Evolutionary conservation across 441 rosid species (phyloP), one percentile per base, ranked within the genome.

Genomic region (Melastoma candidum): DNA sequence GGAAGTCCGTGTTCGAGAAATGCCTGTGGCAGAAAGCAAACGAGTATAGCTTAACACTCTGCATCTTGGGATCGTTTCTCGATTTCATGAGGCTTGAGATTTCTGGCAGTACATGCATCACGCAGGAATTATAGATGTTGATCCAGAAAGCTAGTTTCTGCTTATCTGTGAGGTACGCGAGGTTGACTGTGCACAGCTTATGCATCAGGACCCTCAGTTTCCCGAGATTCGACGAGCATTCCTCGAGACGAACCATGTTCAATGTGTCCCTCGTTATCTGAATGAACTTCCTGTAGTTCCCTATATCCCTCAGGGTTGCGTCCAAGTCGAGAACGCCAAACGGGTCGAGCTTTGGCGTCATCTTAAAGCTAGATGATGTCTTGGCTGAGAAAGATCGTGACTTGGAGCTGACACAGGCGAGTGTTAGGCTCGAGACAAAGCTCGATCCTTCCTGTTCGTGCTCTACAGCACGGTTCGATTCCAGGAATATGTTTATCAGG

Each of bases 1-100:
- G 94, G 87, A 63, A 86, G 72, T 29, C 94, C 95, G 59, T 84
- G 87, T 51, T 86, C 94, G 46, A 90, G 78, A 75, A 90, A 81
- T 59, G 89, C 95, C 95, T 90, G 75, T 50, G 63, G 74, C 47
- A 54, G 58, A 50, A 62, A 29, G 44, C 25, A 39, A 51, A 47
- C 7, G 13, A 14, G 46, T 7, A 60, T 17, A 22, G 26, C 32
- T 62, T 49, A 53, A 22, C 22, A 24, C 56, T 51, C 14, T 47
- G 56, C 46, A 26, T 11, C 46, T n/a, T 51, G 46, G 22, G 72
- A 24, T 24, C 26, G 2, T 24, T 24, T 24, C 26, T 24, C 26
- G 26, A 24, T 24, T 24, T 24, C 2, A 24, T 24, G 26, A 24
- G 26, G 26, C 26, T 24, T 24, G 26, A 24, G 26, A 24, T 1